Conservation (phyloP, 352 stramenopile species). For the Phytophthora lateralis region DNA sequence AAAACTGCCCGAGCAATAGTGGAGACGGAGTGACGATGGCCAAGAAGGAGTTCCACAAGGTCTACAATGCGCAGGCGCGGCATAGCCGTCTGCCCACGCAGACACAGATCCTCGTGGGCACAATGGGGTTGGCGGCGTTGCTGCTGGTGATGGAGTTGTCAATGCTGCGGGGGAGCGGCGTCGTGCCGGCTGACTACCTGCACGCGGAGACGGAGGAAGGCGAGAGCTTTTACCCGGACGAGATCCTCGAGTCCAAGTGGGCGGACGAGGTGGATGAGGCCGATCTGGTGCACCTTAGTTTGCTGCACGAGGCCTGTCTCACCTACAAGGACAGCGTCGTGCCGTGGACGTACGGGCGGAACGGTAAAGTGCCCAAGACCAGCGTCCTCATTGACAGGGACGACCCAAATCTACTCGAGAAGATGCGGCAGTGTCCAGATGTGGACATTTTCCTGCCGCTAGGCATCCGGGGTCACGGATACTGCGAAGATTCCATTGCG, state of each 20-base stretch:
- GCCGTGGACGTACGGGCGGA: slow-evolving; percentile 46
- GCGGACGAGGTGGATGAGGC: slow-evolving; percentile 33
- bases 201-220: slow-evolving; percentile 36
- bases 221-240: slow-evolving; percentile 46
- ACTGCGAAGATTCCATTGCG: slow-evolving; percentile 72
- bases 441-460: slow-evolving; percentile 70
- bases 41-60: slow-evolving; percentile 45
- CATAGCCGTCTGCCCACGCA: slow-evolving; percentile 30
- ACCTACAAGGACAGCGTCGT: slow-evolving; percentile 49
- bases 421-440: slow-evolving; percentile 57
- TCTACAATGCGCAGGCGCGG: slow-evolving; percentile 35
- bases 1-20: slow-evolving; percentile 2
- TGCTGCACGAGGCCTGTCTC: slow-evolving; percentile 58
- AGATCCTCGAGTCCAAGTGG: slow-evolving; percentile 46
- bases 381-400: slow-evolving; percentile 40
- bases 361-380: slow-evolving; percentile 17
- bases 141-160: slow-evolving; percentile 31
- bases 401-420: slow-evolving; percentile 47
- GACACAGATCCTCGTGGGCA: slow-evolving; percentile 28
- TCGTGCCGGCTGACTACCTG: slow-evolving; percentile 22
- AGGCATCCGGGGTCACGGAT: slow-evolving; percentile 54
- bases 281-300: slow-evolving; percentile 55
- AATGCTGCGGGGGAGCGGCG: slow-evolving; percentile 18
- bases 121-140: slow-evolving; percentile 28
- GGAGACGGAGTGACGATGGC: slow-evolving; percentile 28